phyloP scores from a whole-genome alignment of 345 rosid species.

The Isatis tinctoria region DNA sequence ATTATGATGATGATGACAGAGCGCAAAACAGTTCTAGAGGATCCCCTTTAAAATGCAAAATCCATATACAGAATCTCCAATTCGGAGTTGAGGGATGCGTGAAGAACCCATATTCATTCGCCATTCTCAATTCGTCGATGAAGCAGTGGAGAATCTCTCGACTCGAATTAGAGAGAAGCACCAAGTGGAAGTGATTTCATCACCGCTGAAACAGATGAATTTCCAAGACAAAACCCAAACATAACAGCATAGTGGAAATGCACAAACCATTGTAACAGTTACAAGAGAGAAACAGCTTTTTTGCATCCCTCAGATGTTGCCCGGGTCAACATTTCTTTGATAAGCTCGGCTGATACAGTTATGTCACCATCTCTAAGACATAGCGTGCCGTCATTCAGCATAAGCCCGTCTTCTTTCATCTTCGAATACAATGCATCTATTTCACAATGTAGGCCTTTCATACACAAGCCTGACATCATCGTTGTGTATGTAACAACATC shows the following conservation, averaged over 20 bases:
- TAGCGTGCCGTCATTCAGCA: slow-evolving; percentile 8
- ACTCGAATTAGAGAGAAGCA: background rate
- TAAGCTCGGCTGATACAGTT: background rate
- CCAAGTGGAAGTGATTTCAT: background rate
- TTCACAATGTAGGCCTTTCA: background rate
- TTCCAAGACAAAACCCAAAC: background rate
- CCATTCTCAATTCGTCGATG: background rate
- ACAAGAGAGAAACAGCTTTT: slow-evolving; percentile 7
- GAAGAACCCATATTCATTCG: background rate
- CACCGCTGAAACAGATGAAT: background rate
- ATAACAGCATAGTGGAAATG: too few relatives aligned
- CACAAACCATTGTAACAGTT: background rate
- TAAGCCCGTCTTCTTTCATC: background rate
- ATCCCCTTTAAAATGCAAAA: background rate
- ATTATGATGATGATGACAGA: too few relatives aligned
- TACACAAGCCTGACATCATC: background rate
- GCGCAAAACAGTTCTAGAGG: slow-evolving; percentile 26
- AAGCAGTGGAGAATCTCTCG: background rate
- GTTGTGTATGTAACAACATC: background rate
- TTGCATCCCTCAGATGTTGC: background rate
- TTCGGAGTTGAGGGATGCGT: too few relatives aligned
- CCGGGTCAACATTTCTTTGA: slow-evolving; percentile 16
- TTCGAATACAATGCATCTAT: background rate
- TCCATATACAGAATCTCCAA: too few relatives aligned
- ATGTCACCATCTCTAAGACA: slow-evolving; percentile 18